These are phyloP conservation scores for Geosmithia morbida DNA, from an alignment of 2,329 filamentous ascomycete genomes.

Conservation along the genomic window DNA sequence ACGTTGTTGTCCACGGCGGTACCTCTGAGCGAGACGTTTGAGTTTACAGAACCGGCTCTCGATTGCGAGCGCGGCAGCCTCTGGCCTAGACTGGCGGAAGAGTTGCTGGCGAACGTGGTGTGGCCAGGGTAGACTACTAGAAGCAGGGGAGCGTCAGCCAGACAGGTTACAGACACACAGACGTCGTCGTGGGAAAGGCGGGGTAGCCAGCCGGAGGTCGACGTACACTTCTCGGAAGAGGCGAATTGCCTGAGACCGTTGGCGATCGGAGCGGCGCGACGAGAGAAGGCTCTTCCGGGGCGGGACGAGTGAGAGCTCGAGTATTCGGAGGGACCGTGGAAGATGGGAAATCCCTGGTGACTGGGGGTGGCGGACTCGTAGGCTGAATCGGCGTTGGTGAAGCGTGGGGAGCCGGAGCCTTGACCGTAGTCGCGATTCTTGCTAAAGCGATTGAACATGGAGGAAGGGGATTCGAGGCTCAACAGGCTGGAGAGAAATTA, in stretches of 20 bases:
- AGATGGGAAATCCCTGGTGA: background rate
- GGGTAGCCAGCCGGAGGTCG: background rate
- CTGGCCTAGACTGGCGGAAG: conserved; percentile 1
- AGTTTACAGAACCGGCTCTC: conserved; percentile 17
- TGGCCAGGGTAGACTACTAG: background rate
- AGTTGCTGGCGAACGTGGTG: conserved; percentile 1
- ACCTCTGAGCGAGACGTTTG: conserved; percentile 17
- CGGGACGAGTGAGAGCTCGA: background rate
- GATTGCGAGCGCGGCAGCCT: conserved; percentile 13
- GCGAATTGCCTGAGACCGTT: background rate
- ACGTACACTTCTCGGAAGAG: conserved; percentile 2
- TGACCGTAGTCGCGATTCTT: conserved; percentile 9
- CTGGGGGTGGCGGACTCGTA: background rate
- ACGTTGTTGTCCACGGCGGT: conserved; percentile 24
- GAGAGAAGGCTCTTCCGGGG: background rate
- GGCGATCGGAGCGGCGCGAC: background rate
- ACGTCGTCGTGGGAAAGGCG: no score
- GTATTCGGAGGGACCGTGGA: background rate
- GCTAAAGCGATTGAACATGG: conserved; percentile 23
- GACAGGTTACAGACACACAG: no score
- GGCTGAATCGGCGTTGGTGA: background rate
- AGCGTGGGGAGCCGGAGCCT: conserved; percentile 7
- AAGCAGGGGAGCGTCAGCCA: background rate
- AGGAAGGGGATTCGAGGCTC: conserved; percentile 5
- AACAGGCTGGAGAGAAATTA: conserved; percentile 1